Percentiles rank a stretch among this genome's conserved stretches.
Evolutionary conservation across 495 filamentous ascomycete genomes (phyloP).

Genomic region (Penicillium steckii): DNA sequence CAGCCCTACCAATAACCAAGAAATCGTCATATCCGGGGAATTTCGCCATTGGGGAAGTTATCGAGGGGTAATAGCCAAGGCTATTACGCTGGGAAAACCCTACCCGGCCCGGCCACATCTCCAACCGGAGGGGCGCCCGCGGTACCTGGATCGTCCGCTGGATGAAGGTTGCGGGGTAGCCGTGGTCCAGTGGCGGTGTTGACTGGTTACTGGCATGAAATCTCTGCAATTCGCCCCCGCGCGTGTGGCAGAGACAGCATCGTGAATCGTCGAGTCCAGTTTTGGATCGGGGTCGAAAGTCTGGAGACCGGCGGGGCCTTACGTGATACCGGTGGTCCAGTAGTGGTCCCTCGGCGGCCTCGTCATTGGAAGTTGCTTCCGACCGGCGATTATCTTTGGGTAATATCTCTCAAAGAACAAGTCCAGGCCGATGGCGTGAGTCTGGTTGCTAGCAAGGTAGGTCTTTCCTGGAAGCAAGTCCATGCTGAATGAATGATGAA

Average conservation of each 20-base stretch:
- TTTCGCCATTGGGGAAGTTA: conserved; percentile 17
- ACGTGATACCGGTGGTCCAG: conserved; percentile 20
- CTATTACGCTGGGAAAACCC: conserved; percentile 8
- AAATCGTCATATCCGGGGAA: conserved; percentile 22
- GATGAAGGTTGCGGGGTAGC: conserved; percentile 29
- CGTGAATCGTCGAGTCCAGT: neutral
- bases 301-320: conserved; percentile 19
- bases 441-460: no score
- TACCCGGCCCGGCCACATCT: conserved; percentile 21
- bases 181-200: neutral
- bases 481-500: no score
- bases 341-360: conserved; percentile 14
- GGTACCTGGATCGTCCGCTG: conserved; percentile 32
- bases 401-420: conserved; percentile 1
- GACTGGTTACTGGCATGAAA: neutral
- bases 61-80: conserved; percentile 9
- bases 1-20: conserved; percentile 13
- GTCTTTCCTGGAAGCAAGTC: no score
- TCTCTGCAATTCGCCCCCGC: neutral
- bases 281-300: neutral
- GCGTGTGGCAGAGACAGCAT: no score
- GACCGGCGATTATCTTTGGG: conserved; percentile 17
- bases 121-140: conserved; percentile 20
- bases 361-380: conserved; percentile 28
- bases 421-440: neutral